Percentiles rank a stretch among this genome's conserved stretches.
Evolutionary conservation across 2,329 filamentous ascomycete species (phyloP).

Genomic region (Bipolaris cookei): DNA sequence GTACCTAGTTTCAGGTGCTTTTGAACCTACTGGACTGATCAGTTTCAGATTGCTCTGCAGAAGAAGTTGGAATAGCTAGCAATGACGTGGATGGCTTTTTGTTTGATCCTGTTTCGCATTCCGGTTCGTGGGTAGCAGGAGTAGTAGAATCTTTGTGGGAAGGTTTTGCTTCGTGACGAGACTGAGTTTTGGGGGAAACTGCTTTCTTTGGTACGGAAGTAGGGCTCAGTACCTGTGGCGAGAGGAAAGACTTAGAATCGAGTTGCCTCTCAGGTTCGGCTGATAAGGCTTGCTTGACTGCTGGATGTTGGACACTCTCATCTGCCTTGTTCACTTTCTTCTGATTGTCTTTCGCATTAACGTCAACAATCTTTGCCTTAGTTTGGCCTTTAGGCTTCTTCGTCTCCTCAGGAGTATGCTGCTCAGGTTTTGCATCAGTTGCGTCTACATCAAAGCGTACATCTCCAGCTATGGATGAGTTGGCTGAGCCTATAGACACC

Average conservation of each 20-base stretch:
- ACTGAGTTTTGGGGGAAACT: constrained; percentile 14
- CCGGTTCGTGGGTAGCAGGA: constrained; percentile 7
- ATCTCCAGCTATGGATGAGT: neutral
- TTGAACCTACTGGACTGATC: constrained; percentile 6
- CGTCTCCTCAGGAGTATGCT: neutral
- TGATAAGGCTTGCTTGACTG: neutral
- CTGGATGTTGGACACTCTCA: constrained; percentile 17
- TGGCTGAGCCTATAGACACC: neutral
- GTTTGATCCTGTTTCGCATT: neutral
- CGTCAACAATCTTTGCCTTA: neutral
- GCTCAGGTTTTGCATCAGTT: neutral
- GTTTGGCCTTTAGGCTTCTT: constrained; percentile 10
- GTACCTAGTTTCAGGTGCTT: neutral
- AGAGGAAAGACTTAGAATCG: constrained; percentile 7
- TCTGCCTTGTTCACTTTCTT: neutral
- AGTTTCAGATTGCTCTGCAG: neutral
- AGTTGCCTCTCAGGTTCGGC: constrained; percentile 8
- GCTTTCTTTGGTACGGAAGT: neutral
- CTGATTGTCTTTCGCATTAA: neutral
- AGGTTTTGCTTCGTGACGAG: constrained; percentile 7
- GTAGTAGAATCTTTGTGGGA: neutral
- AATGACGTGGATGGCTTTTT: neutral
- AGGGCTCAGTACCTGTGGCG: neutral
- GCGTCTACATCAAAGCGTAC: neutral
- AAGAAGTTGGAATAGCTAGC: neutral